These are phyloP conservation scores for Fusarium sulawesiense DNA, from an alignment of 2,329 filamentous ascomycete genomes.

Conservation along the genomic window DNA sequence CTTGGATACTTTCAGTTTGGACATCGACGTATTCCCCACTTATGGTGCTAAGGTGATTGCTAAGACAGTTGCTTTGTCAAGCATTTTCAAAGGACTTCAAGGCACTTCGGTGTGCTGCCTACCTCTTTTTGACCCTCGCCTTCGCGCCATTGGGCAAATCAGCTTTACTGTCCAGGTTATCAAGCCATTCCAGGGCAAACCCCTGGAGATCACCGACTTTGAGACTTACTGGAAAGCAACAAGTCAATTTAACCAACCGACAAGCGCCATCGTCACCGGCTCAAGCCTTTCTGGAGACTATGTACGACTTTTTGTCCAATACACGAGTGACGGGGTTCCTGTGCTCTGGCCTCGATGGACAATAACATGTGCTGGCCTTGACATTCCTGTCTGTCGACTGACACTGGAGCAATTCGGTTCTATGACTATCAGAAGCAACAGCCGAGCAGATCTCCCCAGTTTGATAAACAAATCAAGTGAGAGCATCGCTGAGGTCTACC, in stretches of 20 bases:
- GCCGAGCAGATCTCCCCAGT: constrained; percentile 56
- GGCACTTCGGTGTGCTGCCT: constrained; percentile 85
- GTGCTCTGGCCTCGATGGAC: constrained; percentile 91
- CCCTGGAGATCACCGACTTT: constrained; percentile 96
- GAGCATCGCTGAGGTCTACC: constrained; percentile 74
- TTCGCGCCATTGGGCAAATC: constrained; percentile 92
- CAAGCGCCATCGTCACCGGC: constrained; percentile 89
- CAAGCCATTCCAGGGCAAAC: constrained; percentile 92
- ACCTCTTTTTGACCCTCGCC: constrained; percentile 90
- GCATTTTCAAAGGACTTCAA: constrained; percentile 80
- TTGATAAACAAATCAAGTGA: constrained; percentile 61
- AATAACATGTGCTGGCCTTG: constrained; percentile 77
- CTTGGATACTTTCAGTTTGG: constrained; percentile 89
- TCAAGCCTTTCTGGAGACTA: constrained; percentile 98
- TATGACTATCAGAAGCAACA: constrained; percentile 58
- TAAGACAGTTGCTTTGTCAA: constrained; percentile 90
- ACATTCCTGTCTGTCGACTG: constrained; percentile 84
- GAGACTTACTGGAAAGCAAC: constrained; percentile 99
- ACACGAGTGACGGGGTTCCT: constrained; percentile 87
- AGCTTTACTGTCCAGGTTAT: constrained; percentile 96
- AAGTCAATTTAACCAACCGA: constrained; percentile 83
- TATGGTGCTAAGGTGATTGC: constrained; percentile 98
- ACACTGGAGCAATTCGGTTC: constrained; percentile 77
- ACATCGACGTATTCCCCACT: constrained; percentile 97
- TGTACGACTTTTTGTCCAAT: constrained; percentile 88